Evolutionary conservation across 768 basidiomycete species (phyloP).

Genomic region (Rhizopogon rudus): DNA sequence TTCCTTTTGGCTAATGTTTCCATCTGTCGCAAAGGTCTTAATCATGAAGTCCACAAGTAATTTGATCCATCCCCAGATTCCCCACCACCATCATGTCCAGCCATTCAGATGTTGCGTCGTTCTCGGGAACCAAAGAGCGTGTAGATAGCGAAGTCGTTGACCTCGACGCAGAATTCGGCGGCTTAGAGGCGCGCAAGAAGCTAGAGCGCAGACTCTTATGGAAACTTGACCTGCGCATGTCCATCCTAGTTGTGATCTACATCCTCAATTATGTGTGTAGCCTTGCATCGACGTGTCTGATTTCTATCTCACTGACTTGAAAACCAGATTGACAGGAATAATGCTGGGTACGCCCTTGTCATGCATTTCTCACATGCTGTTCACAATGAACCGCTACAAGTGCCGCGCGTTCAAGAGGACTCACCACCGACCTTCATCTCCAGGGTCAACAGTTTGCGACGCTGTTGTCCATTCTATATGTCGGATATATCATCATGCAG

Average conservation of each 20-base stretch:
- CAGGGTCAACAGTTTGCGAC: conserved; percentile 60
- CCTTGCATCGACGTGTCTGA: background rate
- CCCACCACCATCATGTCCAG: conserved; percentile 10
- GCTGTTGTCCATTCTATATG: conserved; percentile 62
- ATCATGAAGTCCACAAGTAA: background rate
- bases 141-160: conserved; percentile 4
- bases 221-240: conserved; percentile 56
- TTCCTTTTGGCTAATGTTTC: background rate
- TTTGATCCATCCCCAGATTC: background rate
- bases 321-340: conserved; percentile 62
- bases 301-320: background rate
- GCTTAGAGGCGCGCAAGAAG: conserved; percentile 35
- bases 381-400: conserved; percentile 27
- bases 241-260: conserved; percentile 40
- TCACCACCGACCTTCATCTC: conserved; percentile 61
- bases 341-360: conserved; percentile 44
- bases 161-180: conserved; percentile 44
- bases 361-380: background rate
- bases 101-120: conserved; percentile 1
- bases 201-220: conserved; percentile 50
- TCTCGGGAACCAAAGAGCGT: conserved; percentile 4
- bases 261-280: conserved; percentile 31
- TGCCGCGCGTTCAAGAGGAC: conserved; percentile 64
- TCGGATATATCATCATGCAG: conserved; percentile 46
- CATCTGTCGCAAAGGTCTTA: background rate